A percentile compares a stretch with the other conserved stretches of the same genome.
Evolutionary conservation across 2,329 filamentous ascomycete species (phyloP).

Genomic region (Alternaria ethzedia): DNA sequence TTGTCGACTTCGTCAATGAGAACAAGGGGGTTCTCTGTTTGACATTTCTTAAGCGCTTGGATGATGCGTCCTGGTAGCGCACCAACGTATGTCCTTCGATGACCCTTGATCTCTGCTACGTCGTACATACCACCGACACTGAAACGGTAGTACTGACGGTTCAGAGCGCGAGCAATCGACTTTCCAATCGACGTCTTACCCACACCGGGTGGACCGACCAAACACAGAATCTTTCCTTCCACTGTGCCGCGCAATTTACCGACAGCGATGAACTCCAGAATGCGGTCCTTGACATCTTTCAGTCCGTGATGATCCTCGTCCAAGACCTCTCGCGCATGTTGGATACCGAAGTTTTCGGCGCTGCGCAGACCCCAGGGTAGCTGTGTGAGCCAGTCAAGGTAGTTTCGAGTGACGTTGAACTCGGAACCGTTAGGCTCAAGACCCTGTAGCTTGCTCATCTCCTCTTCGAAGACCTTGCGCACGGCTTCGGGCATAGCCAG

Average conservation of each 20-base stretch:
- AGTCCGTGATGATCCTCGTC: conserved; percentile 97
- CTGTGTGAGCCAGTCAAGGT: conserved; percentile 97
- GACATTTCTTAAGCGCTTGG: conserved; percentile 97
- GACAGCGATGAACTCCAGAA: conserved; percentile 96
- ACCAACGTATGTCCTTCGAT: conserved; percentile 94
- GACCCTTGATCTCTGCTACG: conserved; percentile 98
- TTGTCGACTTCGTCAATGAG: conserved; percentile 98
- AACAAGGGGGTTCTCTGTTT: conserved; percentile 96
- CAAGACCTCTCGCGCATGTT: conserved; percentile 85
- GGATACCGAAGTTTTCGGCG: conserved; percentile 94
- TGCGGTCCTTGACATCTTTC: conserved; percentile 98
- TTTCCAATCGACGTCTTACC: conserved; percentile 99
- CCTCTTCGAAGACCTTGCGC: conserved; percentile 97
- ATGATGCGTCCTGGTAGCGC: conserved; percentile 96
- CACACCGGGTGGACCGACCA: conserved; percentile 95
- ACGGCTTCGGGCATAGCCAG: conserved; percentile 97
- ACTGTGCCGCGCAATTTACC: conserved; percentile 96
- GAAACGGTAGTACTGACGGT: conserved; percentile 97
- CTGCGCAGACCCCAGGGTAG: conserved; percentile 97
- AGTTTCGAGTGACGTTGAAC: conserved; percentile 98
- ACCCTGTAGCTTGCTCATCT: conserved; percentile 95
- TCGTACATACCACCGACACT: conserved; percentile 96
- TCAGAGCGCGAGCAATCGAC: conserved; percentile 92
- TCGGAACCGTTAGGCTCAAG: conserved; percentile 95
- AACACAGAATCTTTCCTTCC: conserved; percentile 97